Evolutionary conservation across 192 early-diverging fungal species (phyloP), one percentile per base, ranked within the genome.

Genomic region (Anaeromyces robustus): DNA sequence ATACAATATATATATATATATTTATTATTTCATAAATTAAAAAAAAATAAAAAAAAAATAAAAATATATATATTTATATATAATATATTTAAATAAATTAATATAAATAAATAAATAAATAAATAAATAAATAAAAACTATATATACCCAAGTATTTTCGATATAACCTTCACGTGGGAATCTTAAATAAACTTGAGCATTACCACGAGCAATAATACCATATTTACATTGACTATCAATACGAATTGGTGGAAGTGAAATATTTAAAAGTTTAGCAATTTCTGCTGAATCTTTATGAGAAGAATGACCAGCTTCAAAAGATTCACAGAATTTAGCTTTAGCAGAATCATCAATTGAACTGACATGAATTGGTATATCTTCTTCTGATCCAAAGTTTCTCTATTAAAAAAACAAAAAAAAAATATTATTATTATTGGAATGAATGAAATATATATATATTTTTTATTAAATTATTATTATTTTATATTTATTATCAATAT

Each of bases 191-290:
- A 98, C 95, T 77, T 94, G 92, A 2, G 96, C 96, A 86, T 98
- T 94, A 31, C 97, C 98, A 80, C 97, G 88, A 3, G 96, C 89
- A 17, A 99, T 86, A 12, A 94, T 89, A 77, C 90, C 94, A 83
- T 99, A 99, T 85, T 99, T 99, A 89, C 95, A 96, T 87, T 98
- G 97, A 81, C 93, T 94, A 86, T 99, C 98, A 94, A 99, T 98
- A 30, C 98, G 91, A 16, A 97, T 88, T 2, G 95, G 86, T 31
- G 89, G 81, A 77, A 89, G 88, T 12, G 90, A 92, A 82, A 98
- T 98, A n/a, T 91, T 92, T 29, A 99, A 85, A 12, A 90, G 78
- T n/a, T 86, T 80, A 9, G 86, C 87, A 86, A 99, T 96, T 79
- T 89, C 83, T 28, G 89, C 91, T 29, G 93, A 88, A 78, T 96